Conservation (phyloP, 306 rosid species). For the Sesbania bispinosa region DNA sequence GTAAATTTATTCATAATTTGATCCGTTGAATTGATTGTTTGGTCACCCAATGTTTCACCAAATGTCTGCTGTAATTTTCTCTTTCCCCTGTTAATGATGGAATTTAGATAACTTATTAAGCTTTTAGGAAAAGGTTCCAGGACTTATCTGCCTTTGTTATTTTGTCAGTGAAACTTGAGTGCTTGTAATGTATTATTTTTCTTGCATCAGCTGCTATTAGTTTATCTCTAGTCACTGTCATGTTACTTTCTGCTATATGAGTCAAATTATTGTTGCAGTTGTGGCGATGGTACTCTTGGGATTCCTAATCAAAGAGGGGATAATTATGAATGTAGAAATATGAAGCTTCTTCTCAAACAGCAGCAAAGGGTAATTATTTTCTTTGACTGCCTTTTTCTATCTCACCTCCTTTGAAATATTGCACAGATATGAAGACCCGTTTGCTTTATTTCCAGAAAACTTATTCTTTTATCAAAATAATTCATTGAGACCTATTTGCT, state of each 20-base stretch:
- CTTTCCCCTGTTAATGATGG: background rate
- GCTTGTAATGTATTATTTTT: background rate
- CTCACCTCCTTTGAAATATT: background rate
- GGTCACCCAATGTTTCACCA: background rate
- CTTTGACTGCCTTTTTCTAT: constrained; percentile 23
- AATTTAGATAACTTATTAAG: background rate
- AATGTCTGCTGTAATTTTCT: background rate
- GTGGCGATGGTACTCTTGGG: constrained; percentile 97
- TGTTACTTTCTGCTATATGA: constrained; percentile 11
- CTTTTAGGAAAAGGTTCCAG: background rate
- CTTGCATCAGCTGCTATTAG: background rate
- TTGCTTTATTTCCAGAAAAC: background rate
- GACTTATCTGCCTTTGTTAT: background rate
- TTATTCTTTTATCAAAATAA: background rate
- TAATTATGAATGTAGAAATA: constrained; percentile 98
- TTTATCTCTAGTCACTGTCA: background rate
- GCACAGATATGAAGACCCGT: background rate
- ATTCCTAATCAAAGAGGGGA: constrained; percentile 97
- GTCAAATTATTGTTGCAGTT: constrained; percentile 53
- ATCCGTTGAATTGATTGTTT: constrained; percentile 2
- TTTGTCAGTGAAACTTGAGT: background rate
- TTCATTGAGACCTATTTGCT: background rate
- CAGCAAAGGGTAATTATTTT: constrained; percentile 80
- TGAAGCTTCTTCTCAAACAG: constrained; percentile 99
- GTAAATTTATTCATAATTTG: background rate